Base-by-base conservation (phyloP, 2,329 filamentous ascomycete genomes). In the Talaromyces sp. region DNA sequence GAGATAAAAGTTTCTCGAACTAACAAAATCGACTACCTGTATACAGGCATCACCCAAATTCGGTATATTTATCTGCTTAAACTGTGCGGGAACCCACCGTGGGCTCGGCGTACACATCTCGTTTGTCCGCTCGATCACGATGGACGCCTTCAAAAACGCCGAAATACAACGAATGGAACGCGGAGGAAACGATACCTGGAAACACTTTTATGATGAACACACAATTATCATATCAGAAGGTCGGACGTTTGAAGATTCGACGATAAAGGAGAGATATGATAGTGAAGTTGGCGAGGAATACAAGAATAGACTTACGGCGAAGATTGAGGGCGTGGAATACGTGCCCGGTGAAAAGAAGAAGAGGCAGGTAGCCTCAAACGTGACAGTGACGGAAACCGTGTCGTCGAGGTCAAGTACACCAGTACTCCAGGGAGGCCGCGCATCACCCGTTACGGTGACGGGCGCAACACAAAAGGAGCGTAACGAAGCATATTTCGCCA, bases 11-110 rank as follows among this genome's bases (percentile, higher is more conserved):
- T 6, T 28, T 6, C 3, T 33, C 43, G n/a, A n/a, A 39, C 35
- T 39, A 9, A 52, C n/a, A 39, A n/a, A 25, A 39, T 50, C 33
- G 35, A 35, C 33, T 41, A 51, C 40, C 11, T 28, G 11, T 37
- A n/a, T n/a, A 19, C 64, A 86, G 83, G 84, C 85, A 35, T 87
- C 91, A 37, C 94, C 94, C 63, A 99, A 99, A 77, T 96, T 99
- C 72, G 93, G 93, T 70, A 90, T 96, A 74, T 99, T 99, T 80
- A 97, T 99, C 81, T 99, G 94, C 77, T 86, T 99, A 54, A 90
- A 88, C 63, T 99, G 94, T 79, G 93, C 92, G 35, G 94, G 94
- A 66, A 89, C 94, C 55, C 94, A 99, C 77, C 89, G 94, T 63
- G 91, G 91, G 2, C 85, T 99, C 31, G 94, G 94, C 61, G 94